These are phyloP conservation scores for Vitis rotundifolia DNA, from an alignment of 164 flowering plant species.

Conservation along the genomic window DNA sequence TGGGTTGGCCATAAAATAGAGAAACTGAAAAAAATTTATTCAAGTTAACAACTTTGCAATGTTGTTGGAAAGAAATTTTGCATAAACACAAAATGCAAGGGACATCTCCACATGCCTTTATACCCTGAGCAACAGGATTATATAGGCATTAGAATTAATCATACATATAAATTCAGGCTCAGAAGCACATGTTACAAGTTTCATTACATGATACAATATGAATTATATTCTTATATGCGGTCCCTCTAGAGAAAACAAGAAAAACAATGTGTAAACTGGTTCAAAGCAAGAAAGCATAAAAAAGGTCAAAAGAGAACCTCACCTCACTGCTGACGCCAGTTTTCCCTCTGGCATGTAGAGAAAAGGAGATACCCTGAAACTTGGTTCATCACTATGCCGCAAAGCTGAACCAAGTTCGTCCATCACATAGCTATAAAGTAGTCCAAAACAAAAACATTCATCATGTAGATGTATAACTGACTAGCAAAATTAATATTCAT, in stretches of 20 bases:
- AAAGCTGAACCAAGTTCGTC: constrained; percentile 98
- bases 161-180: background rate
- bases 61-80: background rate
- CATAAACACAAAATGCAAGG: background rate
- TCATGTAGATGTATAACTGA: background rate
- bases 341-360: constrained; percentile 94
- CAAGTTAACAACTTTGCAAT: constrained; percentile 5
- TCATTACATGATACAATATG: background rate
- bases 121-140: background rate
- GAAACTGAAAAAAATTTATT: constrained; percentile 54
- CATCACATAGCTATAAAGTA: constrained; percentile 82
- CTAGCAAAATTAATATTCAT: background rate
- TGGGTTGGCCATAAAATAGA: constrained; percentile 85
- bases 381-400: constrained; percentile 90
- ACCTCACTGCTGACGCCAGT: constrained; percentile 87
- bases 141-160: background rate
- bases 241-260: constrained; percentile 1
- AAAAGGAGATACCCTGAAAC: constrained; percentile 89
- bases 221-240: background rate
- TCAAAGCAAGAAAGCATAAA: constrained; percentile 5
- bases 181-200: background rate
- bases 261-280: background rate
- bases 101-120: background rate
- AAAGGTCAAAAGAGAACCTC: constrained; percentile 39
- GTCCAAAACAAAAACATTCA: constrained; percentile 8